Base-by-base conservation (phyloP, 352 stramenopile species). In the Pythium aphanidermatum region DNA sequence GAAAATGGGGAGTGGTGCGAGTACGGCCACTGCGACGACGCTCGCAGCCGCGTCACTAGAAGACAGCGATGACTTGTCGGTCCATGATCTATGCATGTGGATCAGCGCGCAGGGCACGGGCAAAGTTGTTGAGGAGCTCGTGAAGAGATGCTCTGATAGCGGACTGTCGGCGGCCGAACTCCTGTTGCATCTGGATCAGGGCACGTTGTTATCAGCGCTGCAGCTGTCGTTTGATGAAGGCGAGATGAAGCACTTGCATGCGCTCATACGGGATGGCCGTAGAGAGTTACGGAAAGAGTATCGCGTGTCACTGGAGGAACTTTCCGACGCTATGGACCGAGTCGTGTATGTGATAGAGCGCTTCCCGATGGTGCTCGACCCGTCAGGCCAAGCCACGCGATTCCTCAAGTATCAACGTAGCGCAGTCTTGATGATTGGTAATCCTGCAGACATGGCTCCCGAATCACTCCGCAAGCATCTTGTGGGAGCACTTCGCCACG, bases 391-490 rank as follows among this genome's bases (percentile, higher is more conserved):
- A 58, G 87, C 80, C 11, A 73, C 67, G 21, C 75, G 83, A 2
- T 96, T 96, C 32, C 79, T 96, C 46, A 86, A 92, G 44, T 96
- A 96, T 59, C 87, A 96, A 53, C 81, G 80, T 2, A 85, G 86
- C 12, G 67, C 70, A 9, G 83, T 90, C 32, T 68, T 96, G n/a
- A 68, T 92, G 58, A 75, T 63, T 0, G 73, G 68, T n/a, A 92
- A 83, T 30, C 80, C 69, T 5, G 25, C 40, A 1, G 80, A 95
- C 36, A 90, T 90, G 70, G 57, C 67, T 5, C 55, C 63, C 11
- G 63, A 85, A 25, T 82, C 72, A 13, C 49, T 96, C 10, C 77
- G 84, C 2, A 56, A 63, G 9, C 74, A 86, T 14, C 64, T 96
- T 23, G 77, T 96, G 3, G 79, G 66, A 2, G 70, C 74, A 3